Base-by-base conservation (phyloP, 331 rosid genomes). In the Cucumis variabilis region DNA sequence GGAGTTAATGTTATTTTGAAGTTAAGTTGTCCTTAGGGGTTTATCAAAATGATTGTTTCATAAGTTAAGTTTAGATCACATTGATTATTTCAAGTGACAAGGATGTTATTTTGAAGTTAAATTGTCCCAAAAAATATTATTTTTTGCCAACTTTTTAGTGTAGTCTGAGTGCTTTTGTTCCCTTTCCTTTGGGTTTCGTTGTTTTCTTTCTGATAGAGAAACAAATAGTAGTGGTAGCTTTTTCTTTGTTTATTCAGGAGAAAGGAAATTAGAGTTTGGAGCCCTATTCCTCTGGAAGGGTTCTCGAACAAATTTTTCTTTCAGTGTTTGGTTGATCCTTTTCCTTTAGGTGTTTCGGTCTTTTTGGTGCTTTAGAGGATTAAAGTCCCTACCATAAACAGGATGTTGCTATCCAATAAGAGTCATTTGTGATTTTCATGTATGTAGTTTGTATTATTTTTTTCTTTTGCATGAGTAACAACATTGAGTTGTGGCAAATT, bases 401-500 rank as follows among this genome's bases (percentile, higher is more conserved):
- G 9, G 66, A 51, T 50, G 37, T 65, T 50, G 27, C 44, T 51
- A 50, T 15, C 83, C 83, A 78, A 24, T 78, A 25, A 51, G 13
- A 48, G n/a, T 62, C n/a, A 50, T 24, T 14, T 50, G 21, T 48
- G 13, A 78, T 78, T 51, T 51, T 14, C 25, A 1, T 76, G 33
- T 48, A 23, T 46, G 62, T 76, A 44, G 13, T 46, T 78, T 24
- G 85, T 15, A 53, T 53, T 60, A 53, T n/a, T 12, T 62, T 58
- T 60, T 78, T 44, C 83, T 51, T 78, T 78, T 51, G 44, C 66
- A 78, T 78, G 83, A 78, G 14, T 78, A 41, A 76, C 81, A 74
- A 13, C 77, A 17, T 73, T 76, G 62, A 46, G 82, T 28, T 60
- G 30, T 33, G 53, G 71, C 85, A 81, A 81, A n/a, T 33, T 55